phyloP scores from a whole-genome alignment of 106 monocot species.

The Dendrobium catenatum region DNA sequence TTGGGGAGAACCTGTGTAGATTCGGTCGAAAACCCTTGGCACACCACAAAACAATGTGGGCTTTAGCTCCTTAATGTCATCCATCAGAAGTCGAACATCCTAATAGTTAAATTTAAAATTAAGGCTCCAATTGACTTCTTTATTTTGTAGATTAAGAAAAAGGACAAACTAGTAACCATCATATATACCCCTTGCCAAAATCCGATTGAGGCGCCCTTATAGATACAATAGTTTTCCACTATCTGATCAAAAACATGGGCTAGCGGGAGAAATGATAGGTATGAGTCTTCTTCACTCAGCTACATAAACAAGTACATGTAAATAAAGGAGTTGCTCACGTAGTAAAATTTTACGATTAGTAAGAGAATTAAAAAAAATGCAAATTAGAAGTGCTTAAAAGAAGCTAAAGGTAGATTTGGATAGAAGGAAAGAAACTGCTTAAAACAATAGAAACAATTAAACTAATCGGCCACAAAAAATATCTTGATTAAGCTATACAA shows the following conservation, averaged over 20 bases:
- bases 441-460: no score
- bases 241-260: conserved; percentile 97
- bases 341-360: no score
- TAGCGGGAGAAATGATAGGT: conserved; percentile 91
- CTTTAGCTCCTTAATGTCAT: conserved; percentile 72
- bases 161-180: neutral
- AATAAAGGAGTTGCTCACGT: no score
- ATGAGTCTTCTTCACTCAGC: conserved; percentile 73
- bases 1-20: conserved; percentile 48
- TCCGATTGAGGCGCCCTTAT: conserved; percentile 88
- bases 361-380: no score
- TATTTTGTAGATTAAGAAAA: neutral
- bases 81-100: conserved; percentile 81
- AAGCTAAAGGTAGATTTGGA: no score
- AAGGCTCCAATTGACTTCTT: neutral
- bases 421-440: no score
- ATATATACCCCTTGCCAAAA: conserved; percentile 88
- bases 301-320: conserved; percentile 15
- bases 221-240: conserved; percentile 86
- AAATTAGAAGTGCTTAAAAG: no score
- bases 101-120: conserved; percentile 7
- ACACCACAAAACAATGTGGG: conserved; percentile 92
- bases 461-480: no score
- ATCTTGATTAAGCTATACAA: no score
- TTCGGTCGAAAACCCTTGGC: conserved; percentile 86